These are phyloP conservation scores for Corrigiola litoralis DNA, from an alignment of 179 eudicot genomes.

Conservation along the genomic window DNA sequence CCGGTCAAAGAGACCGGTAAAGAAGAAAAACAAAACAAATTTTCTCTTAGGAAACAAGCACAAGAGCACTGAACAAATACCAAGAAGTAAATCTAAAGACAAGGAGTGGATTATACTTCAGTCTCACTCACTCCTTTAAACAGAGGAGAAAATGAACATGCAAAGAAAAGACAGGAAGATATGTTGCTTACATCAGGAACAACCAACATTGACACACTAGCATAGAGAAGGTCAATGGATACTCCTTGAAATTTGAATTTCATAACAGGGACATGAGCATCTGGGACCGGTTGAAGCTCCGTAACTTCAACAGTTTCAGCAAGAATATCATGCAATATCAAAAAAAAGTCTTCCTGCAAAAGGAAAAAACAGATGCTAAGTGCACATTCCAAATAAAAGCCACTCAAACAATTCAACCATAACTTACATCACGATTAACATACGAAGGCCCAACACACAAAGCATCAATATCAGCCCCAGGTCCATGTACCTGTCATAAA, in stretches of 20 bases:
- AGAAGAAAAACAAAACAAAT: neutral
- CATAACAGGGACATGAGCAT: conserved; percentile 98
- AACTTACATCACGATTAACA: conserved; percentile 79
- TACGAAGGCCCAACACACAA: conserved; percentile 84
- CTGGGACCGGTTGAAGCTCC: conserved; percentile 88
- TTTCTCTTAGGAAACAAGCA: neutral
- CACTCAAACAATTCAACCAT: neutral
- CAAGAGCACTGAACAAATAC: neutral
- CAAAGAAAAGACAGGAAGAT: neutral
- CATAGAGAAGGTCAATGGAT: conserved; percentile 84
- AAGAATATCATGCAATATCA: conserved; percentile 50
- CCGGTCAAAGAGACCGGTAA: too few relatives aligned
- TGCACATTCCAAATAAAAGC: neutral
- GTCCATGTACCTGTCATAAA: conserved; percentile 74
- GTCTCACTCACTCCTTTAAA: neutral
- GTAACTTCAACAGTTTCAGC: conserved; percentile 71
- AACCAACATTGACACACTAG: conserved; percentile 69
- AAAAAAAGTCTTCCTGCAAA: conserved; percentile 79
- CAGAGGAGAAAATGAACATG: neutral
- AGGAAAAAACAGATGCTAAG: conserved; percentile 9
- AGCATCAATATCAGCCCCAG: conserved; percentile 92
- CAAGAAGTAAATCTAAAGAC: neutral
- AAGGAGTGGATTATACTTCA: neutral
- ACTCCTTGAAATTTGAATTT: conserved; percentile 81
- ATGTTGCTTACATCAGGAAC: conserved; percentile 74